phyloP scores from a whole-genome alignment of 805 yeast species.

The Yamadazyma phyllophila region DNA sequence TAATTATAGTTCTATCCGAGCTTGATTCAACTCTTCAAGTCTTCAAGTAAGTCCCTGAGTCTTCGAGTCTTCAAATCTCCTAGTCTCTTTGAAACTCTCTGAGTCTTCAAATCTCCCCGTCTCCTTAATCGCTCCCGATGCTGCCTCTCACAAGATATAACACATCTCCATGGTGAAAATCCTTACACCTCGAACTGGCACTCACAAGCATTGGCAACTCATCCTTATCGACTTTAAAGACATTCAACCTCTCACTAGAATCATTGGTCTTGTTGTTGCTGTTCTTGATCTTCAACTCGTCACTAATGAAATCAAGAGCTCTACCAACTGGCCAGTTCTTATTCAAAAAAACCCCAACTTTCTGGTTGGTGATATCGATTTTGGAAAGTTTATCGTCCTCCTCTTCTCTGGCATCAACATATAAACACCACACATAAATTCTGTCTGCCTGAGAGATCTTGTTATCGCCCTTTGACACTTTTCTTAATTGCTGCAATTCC shows the following conservation, averaged over 20 bases:
- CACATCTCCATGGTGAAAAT: constrained; percentile 47
- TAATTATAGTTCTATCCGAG: too few species aligned
- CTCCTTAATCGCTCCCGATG: too few species aligned
- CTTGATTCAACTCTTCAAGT: too few species aligned
- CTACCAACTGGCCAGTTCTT: constrained; percentile 61
- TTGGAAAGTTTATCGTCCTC: constrained; percentile 24
- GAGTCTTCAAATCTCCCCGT: too few species aligned
- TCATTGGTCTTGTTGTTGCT: constrained; percentile 47
- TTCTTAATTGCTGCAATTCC: constrained; percentile 34
- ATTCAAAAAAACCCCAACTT: constrained; percentile 45
- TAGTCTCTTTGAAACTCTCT: too few species aligned
- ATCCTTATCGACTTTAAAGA: constrained; percentile 34
- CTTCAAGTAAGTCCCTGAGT: too few species aligned
- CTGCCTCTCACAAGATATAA: constrained; percentile 54
- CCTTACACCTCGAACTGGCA: constrained; percentile 35
- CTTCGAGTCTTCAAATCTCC: too few species aligned
- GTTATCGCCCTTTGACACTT: constrained; percentile 51
- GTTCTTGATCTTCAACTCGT: constrained; percentile 46
- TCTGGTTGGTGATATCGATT: constrained; percentile 25
- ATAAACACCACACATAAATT: constrained; percentile 48
- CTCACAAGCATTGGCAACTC: constrained; percentile 28
- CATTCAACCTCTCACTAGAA: constrained; percentile 40
- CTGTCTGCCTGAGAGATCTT: constrained; percentile 44
- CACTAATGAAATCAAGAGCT: constrained; percentile 53
- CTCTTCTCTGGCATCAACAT: constrained; percentile 25